Conservation (phyloP, 805 yeast species). For the Saturnispora diversa region DNA sequence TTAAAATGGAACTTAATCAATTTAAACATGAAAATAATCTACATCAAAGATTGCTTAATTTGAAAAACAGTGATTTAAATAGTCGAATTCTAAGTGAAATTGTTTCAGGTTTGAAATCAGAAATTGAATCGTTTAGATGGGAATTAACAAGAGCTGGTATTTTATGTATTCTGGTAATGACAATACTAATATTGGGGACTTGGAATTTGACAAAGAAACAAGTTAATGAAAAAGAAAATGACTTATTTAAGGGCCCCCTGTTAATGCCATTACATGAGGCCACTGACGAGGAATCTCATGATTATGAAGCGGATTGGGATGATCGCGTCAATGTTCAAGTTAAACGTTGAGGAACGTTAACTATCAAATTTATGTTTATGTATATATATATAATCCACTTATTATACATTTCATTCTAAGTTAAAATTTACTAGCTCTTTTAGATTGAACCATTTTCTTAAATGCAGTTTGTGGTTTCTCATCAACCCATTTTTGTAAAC, state of each 20-base stretch:
- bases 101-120: constrained; percentile 73
- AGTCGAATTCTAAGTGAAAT: constrained; percentile 79
- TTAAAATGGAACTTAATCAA: constrained; percentile 73
- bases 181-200: constrained; percentile 53
- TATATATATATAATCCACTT: background rate
- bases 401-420: constrained; percentile 20
- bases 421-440: constrained; percentile 13
- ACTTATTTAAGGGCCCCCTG: constrained; percentile 20
- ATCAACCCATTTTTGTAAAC: constrained; percentile 59
- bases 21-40: constrained; percentile 79
- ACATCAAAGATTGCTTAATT: constrained; percentile 56
- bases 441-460: constrained; percentile 10
- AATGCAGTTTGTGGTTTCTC: constrained; percentile 63
- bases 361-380: background rate
- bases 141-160: constrained; percentile 85
- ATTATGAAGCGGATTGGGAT: constrained; percentile 49
- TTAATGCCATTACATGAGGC: constrained; percentile 40
- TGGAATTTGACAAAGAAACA: constrained; percentile 33
- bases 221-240: constrained; percentile 22
- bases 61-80: constrained; percentile 71
- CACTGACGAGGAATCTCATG: constrained; percentile 44
- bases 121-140: constrained; percentile 88
- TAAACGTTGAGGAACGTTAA: constrained; percentile 29
- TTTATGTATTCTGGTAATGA: constrained; percentile 60
- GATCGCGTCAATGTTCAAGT: constrained; percentile 24